These are phyloP conservation scores for Lactifluus echinatus DNA, from an alignment of 768 basidiomycete genomes.

Conservation along the genomic window DNA sequence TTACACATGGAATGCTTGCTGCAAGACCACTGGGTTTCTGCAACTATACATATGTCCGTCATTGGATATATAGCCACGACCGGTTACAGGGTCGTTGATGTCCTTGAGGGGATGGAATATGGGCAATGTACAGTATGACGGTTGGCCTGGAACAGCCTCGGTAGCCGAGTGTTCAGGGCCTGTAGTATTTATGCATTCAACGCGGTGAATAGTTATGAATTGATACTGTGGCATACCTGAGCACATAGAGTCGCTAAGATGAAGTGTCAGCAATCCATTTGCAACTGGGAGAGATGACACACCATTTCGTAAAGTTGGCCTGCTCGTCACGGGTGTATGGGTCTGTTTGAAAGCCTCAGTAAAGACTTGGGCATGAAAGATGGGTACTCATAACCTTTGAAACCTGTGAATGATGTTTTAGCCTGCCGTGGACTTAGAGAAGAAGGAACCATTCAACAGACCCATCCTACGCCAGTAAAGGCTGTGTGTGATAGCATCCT, in stretches of 20 bases:
- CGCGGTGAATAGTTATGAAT: neutral
- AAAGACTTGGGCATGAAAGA: neutral
- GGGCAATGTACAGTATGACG: slow-evolving; percentile 47
- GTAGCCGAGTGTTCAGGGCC: slow-evolving; percentile 43
- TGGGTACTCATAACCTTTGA: slow-evolving; percentile 35
- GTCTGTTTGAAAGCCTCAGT: slow-evolving; percentile 28
- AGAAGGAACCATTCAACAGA: slow-evolving; percentile 24
- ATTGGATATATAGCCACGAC: slow-evolving; percentile 41
- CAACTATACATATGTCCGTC: slow-evolving; percentile 51
- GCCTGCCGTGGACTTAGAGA: neutral
- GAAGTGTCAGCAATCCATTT: neutral
- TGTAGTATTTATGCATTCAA: slow-evolving; percentile 18
- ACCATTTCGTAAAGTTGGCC: slow-evolving; percentile 47
- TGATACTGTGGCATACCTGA: slow-evolving; percentile 28
- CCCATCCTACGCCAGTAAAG: slow-evolving; percentile 54
- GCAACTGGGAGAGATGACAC: slow-evolving; percentile 13
- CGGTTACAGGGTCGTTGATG: slow-evolving; percentile 24
- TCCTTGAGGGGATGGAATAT: slow-evolving; percentile 40
- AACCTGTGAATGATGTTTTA: slow-evolving; percentile 32
- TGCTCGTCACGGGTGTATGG: slow-evolving; percentile 55
- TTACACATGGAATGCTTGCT: slow-evolving; percentile 54
- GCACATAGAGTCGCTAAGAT: slow-evolving; percentile 42
- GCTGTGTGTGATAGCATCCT: slow-evolving; percentile 47
- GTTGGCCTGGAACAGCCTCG: slow-evolving; percentile 32
- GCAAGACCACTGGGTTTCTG: slow-evolving; percentile 42